Evolutionary conservation across 2,329 filamentous ascomycete species (phyloP).

Genomic region (Daldinia sp.): DNA sequence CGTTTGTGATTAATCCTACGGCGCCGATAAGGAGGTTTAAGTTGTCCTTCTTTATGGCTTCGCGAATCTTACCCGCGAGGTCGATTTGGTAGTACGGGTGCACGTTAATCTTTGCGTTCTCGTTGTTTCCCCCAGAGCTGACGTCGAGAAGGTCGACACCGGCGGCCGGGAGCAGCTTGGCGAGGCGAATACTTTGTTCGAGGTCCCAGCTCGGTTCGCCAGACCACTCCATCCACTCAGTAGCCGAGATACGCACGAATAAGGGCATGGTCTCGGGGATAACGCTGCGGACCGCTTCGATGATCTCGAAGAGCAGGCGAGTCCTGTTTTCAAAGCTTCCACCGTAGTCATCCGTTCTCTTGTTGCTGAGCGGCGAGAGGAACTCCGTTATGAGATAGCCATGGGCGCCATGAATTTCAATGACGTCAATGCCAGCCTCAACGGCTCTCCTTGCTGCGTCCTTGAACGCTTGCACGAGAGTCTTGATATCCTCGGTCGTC

Average conservation of each 20-base stretch:
- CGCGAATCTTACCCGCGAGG: constrained; percentile 78
- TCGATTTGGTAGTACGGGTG: constrained; percentile 79
- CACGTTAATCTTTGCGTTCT: constrained; percentile 68
- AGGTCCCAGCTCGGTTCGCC: constrained; percentile 71
- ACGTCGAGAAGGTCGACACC: constrained; percentile 89
- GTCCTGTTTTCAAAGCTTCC: constrained; percentile 74
- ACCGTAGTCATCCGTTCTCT: constrained; percentile 67
- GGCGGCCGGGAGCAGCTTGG: constrained; percentile 74
- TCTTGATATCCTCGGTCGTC: constrained; percentile 63
- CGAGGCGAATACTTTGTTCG: constrained; percentile 75
- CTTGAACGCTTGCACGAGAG: constrained; percentile 66
- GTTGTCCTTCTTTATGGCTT: constrained; percentile 66
- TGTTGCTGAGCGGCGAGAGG: constrained; percentile 57
- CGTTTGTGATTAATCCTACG: constrained; percentile 79
- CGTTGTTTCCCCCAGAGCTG: constrained; percentile 78
- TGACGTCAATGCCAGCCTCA: constrained; percentile 65
- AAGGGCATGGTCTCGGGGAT: constrained; percentile 68
- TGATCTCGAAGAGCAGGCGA: constrained; percentile 69
- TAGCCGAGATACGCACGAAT: constrained; percentile 70
- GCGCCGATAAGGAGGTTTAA: constrained; percentile 73
- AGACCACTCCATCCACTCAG: constrained; percentile 70
- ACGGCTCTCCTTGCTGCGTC: constrained; percentile 68
- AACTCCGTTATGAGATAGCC: constrained; percentile 63
- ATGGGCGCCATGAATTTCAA: constrained; percentile 62
- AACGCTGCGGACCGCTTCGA: constrained; percentile 62